phyloP scores from a whole-genome alignment of 2,329 filamentous ascomycete genomes.

The Trichoderma sp. region DNA sequence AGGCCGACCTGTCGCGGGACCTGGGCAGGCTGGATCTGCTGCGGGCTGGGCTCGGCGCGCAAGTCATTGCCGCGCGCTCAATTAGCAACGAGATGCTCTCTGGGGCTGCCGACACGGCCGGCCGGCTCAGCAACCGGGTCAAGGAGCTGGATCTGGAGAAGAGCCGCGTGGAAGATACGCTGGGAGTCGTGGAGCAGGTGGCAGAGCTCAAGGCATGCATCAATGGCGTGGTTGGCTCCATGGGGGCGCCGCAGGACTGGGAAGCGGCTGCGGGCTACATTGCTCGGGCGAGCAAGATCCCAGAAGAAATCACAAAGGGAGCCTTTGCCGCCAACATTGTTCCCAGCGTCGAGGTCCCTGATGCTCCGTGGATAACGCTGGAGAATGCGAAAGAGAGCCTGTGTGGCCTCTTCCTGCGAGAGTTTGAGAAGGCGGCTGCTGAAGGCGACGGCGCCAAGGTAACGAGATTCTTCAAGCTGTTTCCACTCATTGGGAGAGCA shows the following conservation, averaged over 20 bases:
- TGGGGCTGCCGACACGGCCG: constrained; percentile 80
- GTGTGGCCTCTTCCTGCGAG: constrained; percentile 85
- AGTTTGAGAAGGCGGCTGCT: constrained; percentile 89
- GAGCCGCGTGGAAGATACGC: constrained; percentile 82
- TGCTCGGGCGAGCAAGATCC: constrained; percentile 77
- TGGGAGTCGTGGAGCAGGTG: constrained; percentile 92
- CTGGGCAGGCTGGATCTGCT: constrained; percentile 85
- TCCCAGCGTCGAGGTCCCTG: constrained; percentile 92
- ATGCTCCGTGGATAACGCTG: constrained; percentile 83
- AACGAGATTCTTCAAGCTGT: constrained; percentile 96
- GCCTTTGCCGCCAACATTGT: constrained; percentile 90
- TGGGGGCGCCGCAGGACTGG: constrained; percentile 98
- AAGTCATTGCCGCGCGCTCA: constrained; percentile 78
- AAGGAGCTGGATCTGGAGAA: constrained; percentile 89
- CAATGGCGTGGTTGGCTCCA: constrained; percentile 88
- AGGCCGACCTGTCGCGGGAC: constrained; percentile 84
- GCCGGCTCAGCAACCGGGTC: constrained; percentile 82
- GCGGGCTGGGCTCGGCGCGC: constrained; percentile 82
- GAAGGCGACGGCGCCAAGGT: constrained; percentile 88
- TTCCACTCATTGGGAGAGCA: constrained; percentile 86
- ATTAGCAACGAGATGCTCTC: constrained; percentile 92
- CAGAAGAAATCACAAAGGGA: constrained; percentile 76
- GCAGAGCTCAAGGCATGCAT: constrained; percentile 96
- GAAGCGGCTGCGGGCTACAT: constrained; percentile 93
- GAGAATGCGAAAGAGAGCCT: constrained; percentile 85